Base-by-base conservation (phyloP, 2,329 filamentous ascomycete genomes). In the Simplicillium sp. region DNA sequence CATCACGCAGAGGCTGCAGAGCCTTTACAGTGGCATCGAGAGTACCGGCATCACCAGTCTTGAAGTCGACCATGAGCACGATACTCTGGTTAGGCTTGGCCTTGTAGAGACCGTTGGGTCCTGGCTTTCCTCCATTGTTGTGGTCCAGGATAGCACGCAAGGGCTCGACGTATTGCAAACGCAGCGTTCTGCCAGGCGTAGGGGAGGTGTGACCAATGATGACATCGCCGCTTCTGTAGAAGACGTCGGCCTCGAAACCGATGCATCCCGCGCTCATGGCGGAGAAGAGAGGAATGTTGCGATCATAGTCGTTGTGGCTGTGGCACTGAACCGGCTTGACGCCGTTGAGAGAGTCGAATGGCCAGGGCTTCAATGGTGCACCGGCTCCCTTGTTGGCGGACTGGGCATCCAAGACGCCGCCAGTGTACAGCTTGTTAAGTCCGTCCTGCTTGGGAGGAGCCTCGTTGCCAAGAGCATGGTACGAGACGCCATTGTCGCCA, bases 271-370 rank as follows among this genome's bases (percentile, higher is more conserved):
- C 69, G 7, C 63, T 56, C 2, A 82, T 56, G 16, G 82, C 82
- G 11, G 76, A 75, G 50, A 74, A 80, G 3, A 87, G 64, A 0
- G 82, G 80, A 0, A 73, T 64, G 14, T 65, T 64, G 37, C 78
- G 72, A 76, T 77, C 82, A 57, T 85, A 86, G 55, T 86, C 81
- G 50, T 85, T 84, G 54, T 85, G 80, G 2, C 75, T 81, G 54
- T 84, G 80, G 46, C 77, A 81, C 2, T 65, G 62, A 25, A 80
- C 39, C 5, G 47, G 47, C 29, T 41, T 47, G 35, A 49, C 37
- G 20, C 33, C 36, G 20, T 37, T 42, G 13, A 44, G 37, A 11
- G 47, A 48, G 37, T 39, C 38, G 17, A 49, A 36, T 5, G 47
- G 45, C 47, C 45, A 49, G 7, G 47, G 47, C 16, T 36, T 45